Base-by-base conservation (phyloP, 202 grass and related monocot genomes). In the Eragrostis tef region DNA sequence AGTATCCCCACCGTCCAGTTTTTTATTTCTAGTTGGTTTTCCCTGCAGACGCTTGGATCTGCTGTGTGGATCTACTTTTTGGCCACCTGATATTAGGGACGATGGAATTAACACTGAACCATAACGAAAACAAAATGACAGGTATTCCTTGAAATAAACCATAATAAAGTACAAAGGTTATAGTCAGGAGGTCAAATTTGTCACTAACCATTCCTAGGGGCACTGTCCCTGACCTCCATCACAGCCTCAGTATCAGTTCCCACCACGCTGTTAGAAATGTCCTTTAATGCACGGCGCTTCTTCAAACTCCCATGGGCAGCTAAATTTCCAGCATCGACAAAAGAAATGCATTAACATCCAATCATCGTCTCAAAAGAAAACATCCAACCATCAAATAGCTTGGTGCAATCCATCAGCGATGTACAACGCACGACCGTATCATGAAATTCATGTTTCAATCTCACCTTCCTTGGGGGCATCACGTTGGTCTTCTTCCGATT, bases 1-100 rank as follows among this genome's bases (percentile, higher is more conserved):
- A 26, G 42, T 67, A 56, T 67, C 57, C 2, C 0, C 1, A 0
- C 1, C 47, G 71, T 65, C 2, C n/a, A 78, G 64, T 31, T 77
- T 6, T 49, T 65, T 25, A 52, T 66, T 49, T 48, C 0, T 14
- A 72, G 11, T 25, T 67, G 22, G n/a, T 41, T 83, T 83, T 7
- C 1, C 17, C 9, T 9, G 57, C 20, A 78, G 26, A 49, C 79
- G 73, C 14, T 49, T 87, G 0, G 58, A 83, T 19, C 79, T 78
- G 65, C 85, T 83, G 34, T 11, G 16, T 10, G 50, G 24, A 64
- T 7, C 47, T 3, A 64, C 13, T 58, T 77, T 71, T 19, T 24
- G 16, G 11, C 34, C 48, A 66, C 6, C 79, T 83, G 48, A 52
- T 8, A 6, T 71, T 58, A 64, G 19, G 29, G 50, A 50, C 48